Evolutionary conservation across 1,139 yeast genomes (phyloP), one percentile per base, ranked within the genome.

Genomic region (Diutina scorzettiae): DNA sequence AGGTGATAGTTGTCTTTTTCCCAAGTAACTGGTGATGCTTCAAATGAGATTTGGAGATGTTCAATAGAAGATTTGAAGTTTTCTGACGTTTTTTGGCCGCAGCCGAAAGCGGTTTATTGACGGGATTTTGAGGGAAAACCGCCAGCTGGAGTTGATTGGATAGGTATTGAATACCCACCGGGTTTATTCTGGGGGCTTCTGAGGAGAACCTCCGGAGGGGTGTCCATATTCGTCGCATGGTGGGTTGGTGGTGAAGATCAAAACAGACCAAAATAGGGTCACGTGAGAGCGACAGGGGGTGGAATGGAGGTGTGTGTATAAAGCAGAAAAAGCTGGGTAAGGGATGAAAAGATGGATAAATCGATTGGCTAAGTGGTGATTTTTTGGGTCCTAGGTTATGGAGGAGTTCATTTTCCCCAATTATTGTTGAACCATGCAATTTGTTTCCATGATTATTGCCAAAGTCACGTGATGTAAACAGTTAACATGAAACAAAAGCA

Each of bases 11-110:
- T 1, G 96, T 86, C 48, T 75, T 75, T 56, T 85, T 89, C 3
- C 94, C 95, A 23, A 83, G 62, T n/a, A 93, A 63, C 1, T 73
- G 78, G 54, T 86, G 82, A 16, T 68, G 65, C 14, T 63, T 54
- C 33, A 93, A 64, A 52, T 85, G 91, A 16, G 63, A 55, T 49
- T 75, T 70, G 0, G 96, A 73, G 14, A 83, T 60, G 14, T 73
- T 66, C 8, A 79, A 60, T 24, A 82, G 60, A 12, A 61, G 62
- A 3, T 60, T 57, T 41, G 69, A 50, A n/a, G 47, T 47, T 4
- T 59, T 58, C 27, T 45, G 47, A 9, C 51, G 45, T 47, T 62
- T 63, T 16, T 54, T 58, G 11, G 52, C 49, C 5, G 24, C 37
- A 7, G 37, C 37, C 11, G 24, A 19, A 20, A 32, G 37, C 3